Base-by-base conservation (phyloP, 164 flowering plant species). In the Tetrastigma voinierianum region DNA sequence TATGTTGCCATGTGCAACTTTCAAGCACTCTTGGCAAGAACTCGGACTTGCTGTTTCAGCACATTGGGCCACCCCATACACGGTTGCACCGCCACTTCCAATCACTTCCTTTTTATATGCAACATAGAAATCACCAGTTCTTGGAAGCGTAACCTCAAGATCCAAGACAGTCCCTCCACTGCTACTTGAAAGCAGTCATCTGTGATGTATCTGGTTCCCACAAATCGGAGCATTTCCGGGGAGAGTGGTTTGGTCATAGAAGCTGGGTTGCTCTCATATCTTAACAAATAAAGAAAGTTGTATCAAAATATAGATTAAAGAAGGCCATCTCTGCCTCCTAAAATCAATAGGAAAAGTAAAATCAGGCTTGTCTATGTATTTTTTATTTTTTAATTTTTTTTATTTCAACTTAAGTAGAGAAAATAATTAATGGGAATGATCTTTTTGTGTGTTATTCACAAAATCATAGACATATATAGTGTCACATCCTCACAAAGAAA, bases 31-130 rank as follows among this genome's bases (percentile, higher is more conserved):
- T 46, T 15, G 66, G 51, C 94, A 88, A 6, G 82, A 83, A n/a
- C 13, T 68, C 67, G 70, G 51, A 12, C 23, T 70, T n/a, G 80
- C 64, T 10, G 86, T 77, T 65, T 53, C 62, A 9, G 77, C 82
- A 67, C 94, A 88, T 61, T 86, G 94, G 0, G 88, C 86, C 32
- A 83, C 64, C 14, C 67, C 90, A 62, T 83, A 86, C 4, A 77
- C 78, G 13, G 61, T 32, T 20, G 18, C 43, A 15, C 64, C 67
- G 32, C n/a, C 14, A 3, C 61, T 68, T 16, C 68, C 62, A 0
- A 0, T 61, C 2, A 69, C 68, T 48, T 64, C 70, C 61, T 62
- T 70, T 67, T 32, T 73, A 15, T 71, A 52, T 0, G 83, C 85
- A 9, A 82, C 86, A 61, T 66, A 85, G 58, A 54, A 85, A 9